Base-by-base conservation (phyloP, 352 stramenopile species). In the Globisporangium nunn region DNA sequence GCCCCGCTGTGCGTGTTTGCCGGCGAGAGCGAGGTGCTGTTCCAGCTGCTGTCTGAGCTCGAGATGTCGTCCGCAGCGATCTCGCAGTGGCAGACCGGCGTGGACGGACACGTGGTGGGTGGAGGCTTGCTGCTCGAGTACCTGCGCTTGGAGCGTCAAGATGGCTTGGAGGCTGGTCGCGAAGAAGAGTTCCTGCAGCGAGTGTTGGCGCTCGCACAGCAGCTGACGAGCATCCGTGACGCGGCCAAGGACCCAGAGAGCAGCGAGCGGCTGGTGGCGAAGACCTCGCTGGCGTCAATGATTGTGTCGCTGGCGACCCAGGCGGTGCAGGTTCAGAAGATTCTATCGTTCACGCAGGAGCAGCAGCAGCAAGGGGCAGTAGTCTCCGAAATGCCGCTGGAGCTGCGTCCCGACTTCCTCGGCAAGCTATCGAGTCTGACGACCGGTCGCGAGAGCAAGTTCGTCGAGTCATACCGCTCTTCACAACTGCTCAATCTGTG, bases 61-160 rank as follows among this genome's bases (percentile, higher is more conserved):
- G 83, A 91, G 63, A 69, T 74, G n/a, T 62, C 73, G 39, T 62
- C 69, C 1, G 44, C 43, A 2, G 67, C 74, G 40, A 88, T 93
- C 44, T 70, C 81, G 17, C 72, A 85, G 58, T 93, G 83, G 83
- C 72, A 80, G 28, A 67, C 66, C 33, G 81, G 69, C 52, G 64
- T 76, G 14, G 69, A 63, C 15, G 64, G 75, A 37, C 70, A 79
- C 59, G 58, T 71, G 4, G 62, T 90, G 17, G 76, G 78, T 14
- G 81, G 81, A 12, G 81, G 81, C 29, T 60, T 89, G 33, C 18
- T 87, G 57, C 61, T 91, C 18, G 81, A 91, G 59, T 91, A 88
- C 33, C 60, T 89, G 23, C 78, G 78, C 43, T 62, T 89, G 50
- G 81, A 91, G 49, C 62, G 70, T 28, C 73, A 85, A 59, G 72